Evolutionary conservation across 176 grass and related monocot species (phyloP).

Genomic region (Ensete ventricosum): DNA sequence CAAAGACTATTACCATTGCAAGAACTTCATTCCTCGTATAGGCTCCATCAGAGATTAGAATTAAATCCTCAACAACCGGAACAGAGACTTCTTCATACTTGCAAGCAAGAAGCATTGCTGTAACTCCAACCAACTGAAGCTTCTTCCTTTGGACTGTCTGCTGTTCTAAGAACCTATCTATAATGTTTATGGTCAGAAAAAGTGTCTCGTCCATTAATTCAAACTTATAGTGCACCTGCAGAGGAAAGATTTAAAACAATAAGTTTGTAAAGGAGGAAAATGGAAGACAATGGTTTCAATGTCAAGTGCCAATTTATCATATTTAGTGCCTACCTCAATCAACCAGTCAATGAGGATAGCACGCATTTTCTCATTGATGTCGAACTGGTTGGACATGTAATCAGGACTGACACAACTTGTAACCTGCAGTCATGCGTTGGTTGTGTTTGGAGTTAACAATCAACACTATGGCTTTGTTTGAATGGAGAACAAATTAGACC

Average conservation of each 20-base stretch:
- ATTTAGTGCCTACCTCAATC: conserved; percentile 41
- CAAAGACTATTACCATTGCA: conserved; percentile 48
- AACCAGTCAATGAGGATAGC: conserved; percentile 88
- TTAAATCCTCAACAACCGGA: conserved; percentile 64
- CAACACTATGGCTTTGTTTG: neutral
- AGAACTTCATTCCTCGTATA: conserved; percentile 73
- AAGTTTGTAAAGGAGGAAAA: neutral
- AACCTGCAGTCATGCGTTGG: conserved; percentile 25
- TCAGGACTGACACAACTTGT: conserved; percentile 51
- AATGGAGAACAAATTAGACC: neutral
- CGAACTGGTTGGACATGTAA: conserved; percentile 67
- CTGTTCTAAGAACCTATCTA: conserved; percentile 56
- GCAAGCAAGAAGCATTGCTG: conserved; percentile 79
- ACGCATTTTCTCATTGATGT: conserved; percentile 91
- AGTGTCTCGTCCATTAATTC: conserved; percentile 71
- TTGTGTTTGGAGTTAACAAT: neutral
- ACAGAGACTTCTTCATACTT: conserved; percentile 86
- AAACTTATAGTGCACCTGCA: conserved; percentile 80
- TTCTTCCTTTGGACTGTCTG: conserved; percentile 63
- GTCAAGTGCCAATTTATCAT: neutral
- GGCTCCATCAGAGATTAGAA: conserved; percentile 64
- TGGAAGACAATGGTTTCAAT: neutral
- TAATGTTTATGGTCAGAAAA: conserved; percentile 77
- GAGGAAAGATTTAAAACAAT: neutral
- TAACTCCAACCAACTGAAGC: conserved; percentile 85